Percentiles rank a stretch among this genome's conserved stretches.
These are phyloP conservation scores for Penicillium sp. DNA, from an alignment of 2,329 filamentous ascomycete species.

Conservation along the genomic window DNA sequence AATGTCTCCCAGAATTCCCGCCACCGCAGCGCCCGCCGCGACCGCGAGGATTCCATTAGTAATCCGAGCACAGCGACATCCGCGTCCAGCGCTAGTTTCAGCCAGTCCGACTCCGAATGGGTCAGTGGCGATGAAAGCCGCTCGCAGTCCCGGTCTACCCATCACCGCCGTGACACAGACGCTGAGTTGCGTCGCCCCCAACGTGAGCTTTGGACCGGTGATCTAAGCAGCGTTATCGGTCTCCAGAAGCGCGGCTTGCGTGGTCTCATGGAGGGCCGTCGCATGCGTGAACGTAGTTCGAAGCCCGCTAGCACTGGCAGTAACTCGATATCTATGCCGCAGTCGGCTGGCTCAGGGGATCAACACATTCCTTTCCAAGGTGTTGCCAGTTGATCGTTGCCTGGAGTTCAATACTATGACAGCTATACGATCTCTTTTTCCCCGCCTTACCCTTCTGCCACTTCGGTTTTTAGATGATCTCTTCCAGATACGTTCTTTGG, in stretches of 20 bases:
- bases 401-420: not conserved
- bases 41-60: constrained; percentile 43
- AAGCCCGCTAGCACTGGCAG: constrained; percentile 31
- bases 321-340: constrained; percentile 19
- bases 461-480: not conserved
- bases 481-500: constrained; percentile 2
- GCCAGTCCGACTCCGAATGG: constrained; percentile 40
- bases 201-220: constrained; percentile 71
- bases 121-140: constrained; percentile 27
- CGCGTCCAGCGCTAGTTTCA: constrained; percentile 40
- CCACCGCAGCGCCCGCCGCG: constrained; percentile 23
- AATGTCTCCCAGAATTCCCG: constrained; percentile 30
- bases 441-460: not conserved
- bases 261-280: constrained; percentile 89
- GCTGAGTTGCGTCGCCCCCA: constrained; percentile 34
- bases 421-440: not conserved
- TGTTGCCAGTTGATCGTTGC: constrained; percentile 14
- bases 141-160: constrained; percentile 40
- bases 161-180: constrained; percentile 42
- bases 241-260: constrained; percentile 89
- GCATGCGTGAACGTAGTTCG: constrained; percentile 71
- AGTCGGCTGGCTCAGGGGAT: constrained; percentile 18
- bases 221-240: constrained; percentile 83
- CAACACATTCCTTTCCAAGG: constrained; percentile 18
- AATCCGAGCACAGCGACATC: constrained; percentile 42